phyloP scores from a whole-genome alignment of 345 rosid genomes.

The Iberis pinnata region DNA sequence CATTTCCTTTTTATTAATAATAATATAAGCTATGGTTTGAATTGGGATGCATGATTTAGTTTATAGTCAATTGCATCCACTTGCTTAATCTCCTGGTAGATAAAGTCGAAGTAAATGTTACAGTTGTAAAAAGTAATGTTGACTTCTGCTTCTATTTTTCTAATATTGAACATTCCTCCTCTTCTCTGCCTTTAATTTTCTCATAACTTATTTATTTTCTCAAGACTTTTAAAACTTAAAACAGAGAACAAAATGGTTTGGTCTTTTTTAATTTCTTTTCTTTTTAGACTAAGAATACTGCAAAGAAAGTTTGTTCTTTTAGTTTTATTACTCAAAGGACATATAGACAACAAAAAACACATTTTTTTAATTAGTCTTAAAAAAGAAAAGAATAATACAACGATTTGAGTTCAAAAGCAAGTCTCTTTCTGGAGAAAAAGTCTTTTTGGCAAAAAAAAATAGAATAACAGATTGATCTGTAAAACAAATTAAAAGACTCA shows the following conservation, averaged over 20 bases:
- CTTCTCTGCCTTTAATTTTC: not conserved
- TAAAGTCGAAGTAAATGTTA: constrained; percentile 29
- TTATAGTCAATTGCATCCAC: constrained; percentile 22
- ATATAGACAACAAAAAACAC: not conserved
- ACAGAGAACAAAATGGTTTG: no score
- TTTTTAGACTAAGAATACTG: no score
- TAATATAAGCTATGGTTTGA: constrained; percentile 3
- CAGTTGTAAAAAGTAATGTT: constrained; percentile 27
- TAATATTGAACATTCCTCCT: constrained; percentile 23
- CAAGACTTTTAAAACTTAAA: not conserved
- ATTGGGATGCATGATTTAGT: constrained; percentile 14
- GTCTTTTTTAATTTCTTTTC: no score
- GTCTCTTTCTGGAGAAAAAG: not conserved
- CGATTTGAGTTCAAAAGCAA: not conserved
- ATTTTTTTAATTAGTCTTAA: no score
- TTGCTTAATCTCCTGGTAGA: constrained; percentile 12
- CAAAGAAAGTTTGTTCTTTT: no score
- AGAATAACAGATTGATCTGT: no score
- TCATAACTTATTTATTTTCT: constrained; percentile 11
- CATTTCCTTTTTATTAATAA: constrained; percentile 9
- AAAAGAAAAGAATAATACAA: not conserved
- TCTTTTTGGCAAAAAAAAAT: no score
- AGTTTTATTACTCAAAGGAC: not conserved
- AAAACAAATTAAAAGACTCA: no score
- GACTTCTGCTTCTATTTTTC: constrained; percentile 23